Percentiles rank a stretch among this genome's conserved stretches.
These are phyloP conservation scores for Suillus placidus DNA, from an alignment of 768 basidiomycete genomes.

Conservation along the genomic window DNA sequence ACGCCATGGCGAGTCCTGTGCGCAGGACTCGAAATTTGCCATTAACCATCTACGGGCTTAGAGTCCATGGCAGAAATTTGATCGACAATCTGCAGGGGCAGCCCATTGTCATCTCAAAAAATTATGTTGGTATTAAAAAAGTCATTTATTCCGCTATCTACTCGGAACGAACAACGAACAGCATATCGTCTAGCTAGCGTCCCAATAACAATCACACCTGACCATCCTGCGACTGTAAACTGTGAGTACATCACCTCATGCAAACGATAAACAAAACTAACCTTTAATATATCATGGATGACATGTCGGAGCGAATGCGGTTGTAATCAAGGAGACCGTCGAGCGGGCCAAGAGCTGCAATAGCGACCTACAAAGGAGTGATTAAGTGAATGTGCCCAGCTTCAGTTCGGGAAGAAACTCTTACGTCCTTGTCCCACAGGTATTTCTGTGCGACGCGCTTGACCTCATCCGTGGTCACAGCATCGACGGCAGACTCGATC, in stretches of 20 bases:
- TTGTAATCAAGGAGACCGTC: conserved; percentile 96
- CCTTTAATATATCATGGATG: conserved; percentile 70
- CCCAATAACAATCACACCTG: conserved; percentile 4
- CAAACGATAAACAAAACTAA: conserved; percentile 1
- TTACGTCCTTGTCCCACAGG: conserved; percentile 94
- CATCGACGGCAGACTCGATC: conserved; percentile 91
- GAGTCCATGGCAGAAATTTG: background rate
- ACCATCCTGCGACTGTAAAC: background rate
- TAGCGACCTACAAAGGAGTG: conserved; percentile 57
- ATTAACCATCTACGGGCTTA: too few relatives aligned
- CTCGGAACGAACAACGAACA: conserved; percentile 22
- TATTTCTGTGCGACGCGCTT: conserved; percentile 95
- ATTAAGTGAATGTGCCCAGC: conserved; percentile 12
- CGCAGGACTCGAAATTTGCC: too few relatives aligned
- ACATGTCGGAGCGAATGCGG: conserved; percentile 83
- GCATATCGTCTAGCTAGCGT: conserved; percentile 25
- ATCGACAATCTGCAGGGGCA: background rate
- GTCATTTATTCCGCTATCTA: conserved; percentile 25
- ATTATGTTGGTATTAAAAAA: conserved; percentile 15
- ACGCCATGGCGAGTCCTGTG: too few relatives aligned
- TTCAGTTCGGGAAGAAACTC: conserved; percentile 29
- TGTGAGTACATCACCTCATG: background rate
- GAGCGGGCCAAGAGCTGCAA: conserved; percentile 87
- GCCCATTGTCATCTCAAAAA: background rate
- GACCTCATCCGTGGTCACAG: conserved; percentile 86